phyloP scores from a whole-genome alignment of 495 filamentous ascomycete genomes.

The Polyplosphaeria fusca region DNA sequence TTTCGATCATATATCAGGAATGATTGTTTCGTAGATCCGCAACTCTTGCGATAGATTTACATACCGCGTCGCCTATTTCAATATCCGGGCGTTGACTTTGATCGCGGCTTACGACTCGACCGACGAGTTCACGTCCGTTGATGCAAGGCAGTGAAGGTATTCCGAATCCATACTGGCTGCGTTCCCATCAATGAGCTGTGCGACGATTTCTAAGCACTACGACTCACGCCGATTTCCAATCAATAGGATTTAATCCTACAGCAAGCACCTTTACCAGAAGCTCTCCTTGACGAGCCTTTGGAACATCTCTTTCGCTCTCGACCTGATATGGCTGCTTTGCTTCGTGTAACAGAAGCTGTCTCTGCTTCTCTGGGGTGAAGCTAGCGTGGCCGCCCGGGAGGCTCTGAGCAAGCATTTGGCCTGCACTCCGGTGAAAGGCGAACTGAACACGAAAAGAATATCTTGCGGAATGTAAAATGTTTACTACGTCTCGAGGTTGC shows the following conservation, averaged over 20 bases:
- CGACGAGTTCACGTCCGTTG: background rate
- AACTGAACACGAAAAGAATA: no score
- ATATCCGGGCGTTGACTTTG: background rate
- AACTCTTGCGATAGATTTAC: background rate
- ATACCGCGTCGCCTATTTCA: background rate
- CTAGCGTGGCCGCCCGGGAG: no score
- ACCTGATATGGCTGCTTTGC: background rate
- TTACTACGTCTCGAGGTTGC: no score
- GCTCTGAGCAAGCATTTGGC: no score
- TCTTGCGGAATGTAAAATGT: no score
- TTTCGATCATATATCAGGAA: background rate
- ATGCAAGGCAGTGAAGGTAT: background rate
- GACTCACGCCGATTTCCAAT: slow-evolving; percentile 1
- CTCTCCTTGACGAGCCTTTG: background rate
- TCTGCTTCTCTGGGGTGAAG: background rate
- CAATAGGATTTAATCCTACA: background rate
- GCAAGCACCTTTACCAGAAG: background rate
- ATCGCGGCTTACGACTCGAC: background rate
- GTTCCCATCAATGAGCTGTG: no score
- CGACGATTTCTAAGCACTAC: background rate
- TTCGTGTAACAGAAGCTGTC: background rate
- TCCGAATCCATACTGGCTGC: background rate
- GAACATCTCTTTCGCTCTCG: background rate
- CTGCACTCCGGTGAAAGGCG: no score
- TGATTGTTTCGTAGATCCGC: background rate